Base-by-base conservation (phyloP, 306 rosid genomes). In the Malus sieversii region DNA sequence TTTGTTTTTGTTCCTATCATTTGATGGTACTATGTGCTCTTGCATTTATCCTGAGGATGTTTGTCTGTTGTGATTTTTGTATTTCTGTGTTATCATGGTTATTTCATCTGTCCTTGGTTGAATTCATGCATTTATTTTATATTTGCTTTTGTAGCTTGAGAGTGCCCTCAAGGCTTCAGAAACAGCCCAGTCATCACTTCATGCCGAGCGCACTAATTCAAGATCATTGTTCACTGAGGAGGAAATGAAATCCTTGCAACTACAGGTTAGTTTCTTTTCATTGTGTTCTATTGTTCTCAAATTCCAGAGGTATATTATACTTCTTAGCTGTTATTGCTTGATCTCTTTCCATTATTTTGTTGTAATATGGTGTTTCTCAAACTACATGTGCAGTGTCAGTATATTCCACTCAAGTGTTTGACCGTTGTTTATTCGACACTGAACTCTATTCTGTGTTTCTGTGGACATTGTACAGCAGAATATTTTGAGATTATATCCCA, bases 191-290 rank as follows among this genome's bases (percentile, higher is more conserved):
- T 83, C 91, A 66, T 85, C 93, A 52, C 89, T 95, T 40, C 86
- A 86, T 78, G 82, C 96, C 68, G 96, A 90, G 82, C 92, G 91
- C 83, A 83, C 88, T 76, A 95, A 82, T 79, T 86, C 96, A 71
- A 92, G 84, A 84, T 83, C 96, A 67, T 77, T 95, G 88, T 92
- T 89, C 77, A 75, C 97, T 1, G 97, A 92, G 82, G 99, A 92
- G 57, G 97, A 95, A 79, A 88, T 95, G 80, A 92, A 92, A 82
- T 87, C 99, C 23, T 81, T 95, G 83, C 97, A 90, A 77, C 92
- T 92, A 72, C 97, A 95, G 97, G 99, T 94, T 83, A 77, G 55
- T 74, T 44, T 52, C 46, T 44, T 40, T 75, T 32, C 20, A 27
- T 64, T 44, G 52, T 51, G 51, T 30, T 45, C n/a, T 42, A 35